phyloP scores from a whole-genome alignment of 1,284 basidiomycete species.

The Anthracocystis setariae region DNA sequence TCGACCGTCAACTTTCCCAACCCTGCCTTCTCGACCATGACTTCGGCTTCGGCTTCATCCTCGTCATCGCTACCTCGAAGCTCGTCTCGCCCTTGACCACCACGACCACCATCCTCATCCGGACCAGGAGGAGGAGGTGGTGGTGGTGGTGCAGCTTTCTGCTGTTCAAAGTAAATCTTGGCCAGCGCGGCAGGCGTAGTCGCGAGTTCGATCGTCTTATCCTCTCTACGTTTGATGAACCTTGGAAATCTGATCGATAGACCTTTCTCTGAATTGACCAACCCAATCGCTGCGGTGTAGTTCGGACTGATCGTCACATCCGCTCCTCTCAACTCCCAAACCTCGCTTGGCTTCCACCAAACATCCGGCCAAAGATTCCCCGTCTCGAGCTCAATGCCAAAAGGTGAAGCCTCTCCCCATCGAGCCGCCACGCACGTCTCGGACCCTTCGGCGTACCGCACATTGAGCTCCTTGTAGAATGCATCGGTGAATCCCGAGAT shows the following conservation, averaged over 20 bases:
- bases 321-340: constrained; percentile 79
- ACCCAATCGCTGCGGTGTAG: constrained; percentile 80
- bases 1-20: constrained; percentile 7
- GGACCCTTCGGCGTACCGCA: constrained; percentile 36
- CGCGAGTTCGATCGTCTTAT: constrained; percentile 56
- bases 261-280: constrained; percentile 75
- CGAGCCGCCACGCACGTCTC: constrained; percentile 34
- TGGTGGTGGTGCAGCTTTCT: constrained; percentile 42
- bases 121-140: too few species aligned
- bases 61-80: constrained; percentile 20
- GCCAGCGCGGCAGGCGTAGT: constrained; percentile 54
- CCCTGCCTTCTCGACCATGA: neutral
- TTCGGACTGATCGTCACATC: constrained; percentile 85
- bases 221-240: constrained; percentile 65
- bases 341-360: constrained; percentile 78
- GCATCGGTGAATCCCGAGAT: constrained; percentile 82
- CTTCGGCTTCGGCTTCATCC: constrained; percentile 1
- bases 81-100: constrained; percentile 23
- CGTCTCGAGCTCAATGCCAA: constrained; percentile 48
- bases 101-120: constrained; percentile 1
- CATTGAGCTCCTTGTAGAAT: constrained; percentile 75
- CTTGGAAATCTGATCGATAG: constrained; percentile 68
- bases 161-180: constrained; percentile 57
- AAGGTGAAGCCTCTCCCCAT: constrained; percentile 21
- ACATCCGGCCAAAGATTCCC: constrained; percentile 80